Conservation (phyloP, 192 early-diverging fungal species). For the Coemansia sp. region DNA sequence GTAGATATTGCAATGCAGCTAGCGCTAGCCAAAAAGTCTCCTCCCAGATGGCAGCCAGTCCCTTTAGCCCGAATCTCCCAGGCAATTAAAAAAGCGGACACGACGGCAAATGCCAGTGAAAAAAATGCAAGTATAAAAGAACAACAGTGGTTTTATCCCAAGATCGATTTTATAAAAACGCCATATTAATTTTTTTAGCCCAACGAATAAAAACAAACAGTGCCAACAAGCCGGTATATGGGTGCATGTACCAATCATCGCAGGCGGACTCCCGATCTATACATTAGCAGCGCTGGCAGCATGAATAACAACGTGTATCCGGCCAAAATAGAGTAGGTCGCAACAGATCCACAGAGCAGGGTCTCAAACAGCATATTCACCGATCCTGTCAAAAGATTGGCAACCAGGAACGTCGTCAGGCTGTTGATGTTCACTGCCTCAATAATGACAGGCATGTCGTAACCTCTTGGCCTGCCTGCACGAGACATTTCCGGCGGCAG, state of each 20-base stretch:
- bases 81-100: not conserved
- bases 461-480: conserved; percentile 37
- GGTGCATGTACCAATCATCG: conserved; percentile 21
- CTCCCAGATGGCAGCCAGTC: not conserved
- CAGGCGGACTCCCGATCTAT: conserved; percentile 17
- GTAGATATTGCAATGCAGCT: not conserved
- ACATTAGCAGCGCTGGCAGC: conserved; percentile 36
- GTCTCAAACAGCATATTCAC: conserved; percentile 82
- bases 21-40: not conserved
- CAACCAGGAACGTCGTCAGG: conserved; percentile 80
- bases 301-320: conserved; percentile 59
- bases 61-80: not conserved
- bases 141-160: not conserved
- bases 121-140: not conserved
- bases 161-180: not conserved
- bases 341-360: conserved; percentile 53
- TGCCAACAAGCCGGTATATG: not conserved
- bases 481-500: conserved; percentile 40
- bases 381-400: conserved; percentile 84
- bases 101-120: not conserved
- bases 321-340: conserved; percentile 52
- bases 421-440: conserved; percentile 79
- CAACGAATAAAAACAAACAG: conserved; percentile 1
- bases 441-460: conserved; percentile 59
- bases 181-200: not conserved